A percentile compares a stretch with the other conserved stretches of the same genome.
Evolutionary conservation across 192 early-diverging fungal genomes (phyloP).

Genomic region (Backusella mclennaniae): DNA sequence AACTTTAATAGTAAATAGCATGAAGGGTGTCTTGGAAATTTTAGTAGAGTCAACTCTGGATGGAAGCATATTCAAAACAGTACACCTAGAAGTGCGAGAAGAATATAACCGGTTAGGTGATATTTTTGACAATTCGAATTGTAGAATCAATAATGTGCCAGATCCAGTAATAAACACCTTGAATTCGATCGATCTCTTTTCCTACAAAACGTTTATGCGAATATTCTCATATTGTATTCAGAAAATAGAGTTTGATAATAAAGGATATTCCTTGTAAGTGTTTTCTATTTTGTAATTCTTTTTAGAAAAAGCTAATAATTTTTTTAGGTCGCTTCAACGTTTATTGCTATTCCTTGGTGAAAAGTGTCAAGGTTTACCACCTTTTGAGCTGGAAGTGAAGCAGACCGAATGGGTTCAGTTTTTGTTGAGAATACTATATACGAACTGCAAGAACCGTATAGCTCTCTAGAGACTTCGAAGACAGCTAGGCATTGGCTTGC

Average conservation of each 20-base stretch:
- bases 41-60: background rate
- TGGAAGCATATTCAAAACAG: background rate
- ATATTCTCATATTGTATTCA: background rate
- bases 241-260: background rate
- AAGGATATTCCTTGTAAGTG: background rate
- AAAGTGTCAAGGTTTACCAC: background rate
- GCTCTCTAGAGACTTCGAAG: too few relatives aligned
- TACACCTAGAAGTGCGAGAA: background rate
- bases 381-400: background rate
- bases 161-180: background rate
- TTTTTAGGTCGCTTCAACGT: background rate
- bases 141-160: background rate
- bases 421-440: background rate
- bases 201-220: background rate
- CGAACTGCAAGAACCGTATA: background rate
- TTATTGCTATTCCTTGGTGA: background rate
- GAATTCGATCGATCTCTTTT: background rate
- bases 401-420: background rate
- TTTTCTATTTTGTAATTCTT: background rate
- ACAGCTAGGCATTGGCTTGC: too few relatives aligned
- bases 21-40: background rate
- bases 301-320: background rate
- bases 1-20: background rate
- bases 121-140: background rate
- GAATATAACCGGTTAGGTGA: background rate